phyloP scores from a whole-genome alignment of 2,329 filamentous ascomycete species.

The Penicillium rolfsii region DNA sequence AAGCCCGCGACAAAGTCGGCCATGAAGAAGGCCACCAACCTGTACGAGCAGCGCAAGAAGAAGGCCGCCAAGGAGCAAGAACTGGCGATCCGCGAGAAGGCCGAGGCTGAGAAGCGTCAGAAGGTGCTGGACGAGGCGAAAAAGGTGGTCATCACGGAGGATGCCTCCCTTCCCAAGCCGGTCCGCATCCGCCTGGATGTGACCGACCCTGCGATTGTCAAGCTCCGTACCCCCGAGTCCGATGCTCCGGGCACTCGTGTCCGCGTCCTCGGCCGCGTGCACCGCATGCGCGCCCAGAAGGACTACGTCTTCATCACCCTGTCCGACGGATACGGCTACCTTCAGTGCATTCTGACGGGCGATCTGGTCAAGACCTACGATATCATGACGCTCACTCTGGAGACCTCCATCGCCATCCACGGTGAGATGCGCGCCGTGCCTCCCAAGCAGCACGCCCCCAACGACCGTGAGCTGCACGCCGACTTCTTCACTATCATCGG shows the following conservation, averaged over 20 bases:
- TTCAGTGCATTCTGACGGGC: conserved; percentile 83
- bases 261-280: conserved; percentile 79
- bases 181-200: conserved; percentile 75
- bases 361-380: conserved; percentile 90
- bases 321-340: conserved; percentile 77
- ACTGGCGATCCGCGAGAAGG: conserved; percentile 69
- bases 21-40: conserved; percentile 79
- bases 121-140: conserved; percentile 79
- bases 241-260: conserved; percentile 71
- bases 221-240: conserved; percentile 59
- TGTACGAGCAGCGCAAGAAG: conserved; percentile 76
- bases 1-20: conserved; percentile 83
- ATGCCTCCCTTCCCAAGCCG: conserved; percentile 71
- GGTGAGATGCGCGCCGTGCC: conserved; percentile 85
- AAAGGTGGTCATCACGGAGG: conserved; percentile 72
- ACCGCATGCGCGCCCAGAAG: conserved; percentile 79
- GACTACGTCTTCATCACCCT: conserved; percentile 85
- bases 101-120: conserved; percentile 71
- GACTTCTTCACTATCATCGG: conserved; percentile 85
- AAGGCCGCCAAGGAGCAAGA: conserved; percentile 80
- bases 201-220: conserved; percentile 63
- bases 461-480: conserved; percentile 84
- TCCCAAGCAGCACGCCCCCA: conserved; percentile 74
- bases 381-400: conserved; percentile 79
- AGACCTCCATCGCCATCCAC: conserved; percentile 82